Conservation (phyloP, 2,329 filamentous ascomycete species). For the Claviceps pazoutovae region DNA sequence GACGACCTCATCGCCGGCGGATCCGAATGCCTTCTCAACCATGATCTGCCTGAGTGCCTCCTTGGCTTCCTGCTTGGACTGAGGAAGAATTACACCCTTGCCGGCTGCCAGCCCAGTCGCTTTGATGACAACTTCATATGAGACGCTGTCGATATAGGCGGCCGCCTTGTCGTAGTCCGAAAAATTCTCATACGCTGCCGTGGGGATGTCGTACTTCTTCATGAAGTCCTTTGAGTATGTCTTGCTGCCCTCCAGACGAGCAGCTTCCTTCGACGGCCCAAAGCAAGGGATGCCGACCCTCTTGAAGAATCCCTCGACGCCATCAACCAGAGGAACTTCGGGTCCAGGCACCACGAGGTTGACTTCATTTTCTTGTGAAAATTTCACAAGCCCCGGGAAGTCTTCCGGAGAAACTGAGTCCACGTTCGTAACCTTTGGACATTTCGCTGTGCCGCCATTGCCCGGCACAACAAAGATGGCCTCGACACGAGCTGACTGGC, state of each 20-base stretch:
- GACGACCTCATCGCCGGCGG: constrained; percentile 79
- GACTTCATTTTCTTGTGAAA: constrained; percentile 58
- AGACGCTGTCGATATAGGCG: constrained; percentile 57
- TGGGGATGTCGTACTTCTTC: constrained; percentile 79
- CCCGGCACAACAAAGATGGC: constrained; percentile 60
- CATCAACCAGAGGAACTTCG: constrained; percentile 85
- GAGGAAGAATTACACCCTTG: constrained; percentile 87
- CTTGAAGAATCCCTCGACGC: constrained; percentile 73
- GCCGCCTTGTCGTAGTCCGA: constrained; percentile 57
- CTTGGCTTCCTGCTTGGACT: constrained; percentile 69
- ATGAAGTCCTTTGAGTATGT: constrained; percentile 98
- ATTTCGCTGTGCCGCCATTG: constrained; percentile 71
- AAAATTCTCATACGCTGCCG: constrained; percentile 84
- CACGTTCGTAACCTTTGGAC: constrained; percentile 62
- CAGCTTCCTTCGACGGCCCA: constrained; percentile 72
- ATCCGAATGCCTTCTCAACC: constrained; percentile 73
- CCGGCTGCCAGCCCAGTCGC: constrained; percentile 83
- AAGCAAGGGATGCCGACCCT: constrained; percentile 64
- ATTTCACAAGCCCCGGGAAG: constrained; percentile 61
- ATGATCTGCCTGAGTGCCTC: constrained; percentile 78
- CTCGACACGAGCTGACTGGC: constrained; percentile 65
- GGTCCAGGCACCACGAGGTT: constrained; percentile 83
- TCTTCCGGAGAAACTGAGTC: constrained; percentile 55
- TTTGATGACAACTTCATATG: constrained; percentile 79
- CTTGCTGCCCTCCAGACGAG: constrained; percentile 90